Evolutionary conservation across 1,139 yeast genomes (phyloP), one percentile per base, ranked within the genome.

Genomic region (Debaryomyces robertsiae): DNA sequence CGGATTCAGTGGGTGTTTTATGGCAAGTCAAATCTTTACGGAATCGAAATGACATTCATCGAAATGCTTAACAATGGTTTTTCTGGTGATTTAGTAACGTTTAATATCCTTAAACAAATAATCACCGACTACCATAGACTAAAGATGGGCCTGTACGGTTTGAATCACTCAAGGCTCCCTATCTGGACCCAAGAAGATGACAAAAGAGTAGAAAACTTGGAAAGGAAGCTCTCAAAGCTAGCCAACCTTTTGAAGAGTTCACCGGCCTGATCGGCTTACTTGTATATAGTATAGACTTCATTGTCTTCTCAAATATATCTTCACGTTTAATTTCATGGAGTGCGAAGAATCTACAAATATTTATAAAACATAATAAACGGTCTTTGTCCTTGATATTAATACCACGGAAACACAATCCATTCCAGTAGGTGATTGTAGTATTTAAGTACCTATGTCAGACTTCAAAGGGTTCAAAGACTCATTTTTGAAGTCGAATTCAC

Each of bases 41-140:
- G 61, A 13, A 56, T 73, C 27, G 77, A 71, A 48, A 60, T 58
- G 46, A 48, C 60, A 0, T 54, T 53, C 27, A 54, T 57, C 30
- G 77, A 72, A 48, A 73, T 73, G 78, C 49, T 57, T 30, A 67
- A 69, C 44, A 67, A 68, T 45, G 78, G 78, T 16, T 70, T 68
- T 43, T 43, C 48, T 13, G 77, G 77, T 2, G 69, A 73, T 43
- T 27, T 58, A 11, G 46, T 47, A 13, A 73, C 78, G 1, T 67
- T 64, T 41, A 61, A 65, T 38, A 64, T 68, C 22, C 44, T 73
- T 32, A 68, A 63, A 44, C 63, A 63, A 41, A 65, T 72, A 6
- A 55, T 72, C 23, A 39, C 61, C 17, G 73, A 71, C 38, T 70
- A 71, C 43, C 58, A 67, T 44, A 50, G 56, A 14, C 50, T 71